Base-by-base conservation (phyloP, 2,329 filamentous ascomycete species). In the Alternaria alternata region DNA sequence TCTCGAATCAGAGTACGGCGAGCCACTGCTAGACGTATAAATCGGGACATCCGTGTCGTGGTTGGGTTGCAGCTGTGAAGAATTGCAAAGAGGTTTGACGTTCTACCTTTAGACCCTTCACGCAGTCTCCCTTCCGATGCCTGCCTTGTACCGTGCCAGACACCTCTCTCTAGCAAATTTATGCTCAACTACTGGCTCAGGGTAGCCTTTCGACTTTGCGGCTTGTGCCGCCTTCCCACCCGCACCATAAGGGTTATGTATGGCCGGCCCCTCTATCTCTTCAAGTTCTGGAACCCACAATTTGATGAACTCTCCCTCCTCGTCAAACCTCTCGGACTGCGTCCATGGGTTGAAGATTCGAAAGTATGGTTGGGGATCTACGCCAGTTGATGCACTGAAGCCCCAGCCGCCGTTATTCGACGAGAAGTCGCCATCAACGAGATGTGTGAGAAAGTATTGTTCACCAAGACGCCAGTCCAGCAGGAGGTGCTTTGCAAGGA, bases 291-390 rank as follows among this genome's bases (percentile, higher is more conserved):
- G 89, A 8, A 97, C 83, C 93, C 93, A 97, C 60, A 87, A 87
- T 38, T 91, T 85, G 57, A 97, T 96, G 75, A 94, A 97, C 16
- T 88, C 87, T 0, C 93, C 94, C 0, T 90, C 82, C 0, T 85
- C 81, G 73, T 97, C 93, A 69, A 96, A 96, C 78, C 91, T 94
- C 82, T 95, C 91, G 68, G 90, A 92, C 81, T 97, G 93, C 18
- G 92, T 80, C 44, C 93, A 75, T 0, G 93, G 93, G 70, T 96
- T 97, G 79, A 97, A 97, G 52, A 97, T 91, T 7, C 93, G 86
- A 65, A 97, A 97, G 75, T 96, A 97, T 0, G 93, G 93, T 78
- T 96, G 91, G 1, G 92, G 91, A 76, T 96, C 92, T 7, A 93
- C 91, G 1, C 92, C 91, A 0, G 89, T 89, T 18, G 84, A 87